A percentile compares a stretch with the other conserved stretches of the same genome.
These are phyloP conservation scores for Codiaeum variegatum DNA, from an alignment of 441 rosid species.

Conservation along the genomic window DNA sequence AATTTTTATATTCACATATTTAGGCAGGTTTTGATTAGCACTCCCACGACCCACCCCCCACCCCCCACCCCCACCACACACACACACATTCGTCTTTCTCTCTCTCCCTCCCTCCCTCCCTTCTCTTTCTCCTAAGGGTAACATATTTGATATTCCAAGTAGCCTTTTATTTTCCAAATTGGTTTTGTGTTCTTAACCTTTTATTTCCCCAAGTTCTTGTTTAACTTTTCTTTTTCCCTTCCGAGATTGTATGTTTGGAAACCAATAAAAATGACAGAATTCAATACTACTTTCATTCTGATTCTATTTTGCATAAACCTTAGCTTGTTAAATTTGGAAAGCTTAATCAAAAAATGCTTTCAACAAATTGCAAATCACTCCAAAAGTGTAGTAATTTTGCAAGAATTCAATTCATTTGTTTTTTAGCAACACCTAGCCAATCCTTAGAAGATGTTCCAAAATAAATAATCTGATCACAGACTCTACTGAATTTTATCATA, in stretches of 20 bases:
- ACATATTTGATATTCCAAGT: not conserved
- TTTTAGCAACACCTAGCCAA: not conserved
- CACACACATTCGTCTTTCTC: too few relatives aligned
- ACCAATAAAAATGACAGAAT: not conserved
- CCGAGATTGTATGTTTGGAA: not conserved
- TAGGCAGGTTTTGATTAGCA: not conserved
- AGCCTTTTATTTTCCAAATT: not conserved
- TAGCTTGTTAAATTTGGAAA: too few relatives aligned
- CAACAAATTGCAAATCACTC: not conserved
- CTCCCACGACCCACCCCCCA: too few relatives aligned
- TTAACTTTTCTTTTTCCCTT: not conserved
- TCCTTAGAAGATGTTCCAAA: not conserved
- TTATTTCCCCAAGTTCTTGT: not conserved
- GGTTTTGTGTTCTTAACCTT: not conserved
- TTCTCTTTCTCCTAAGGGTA: not conserved
- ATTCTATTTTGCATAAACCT: not conserved
- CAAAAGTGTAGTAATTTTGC: not conserved
- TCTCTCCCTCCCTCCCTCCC: too few relatives aligned
- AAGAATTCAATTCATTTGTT: not conserved
- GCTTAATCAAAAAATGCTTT: not conserved
- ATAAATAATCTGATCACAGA: not conserved
- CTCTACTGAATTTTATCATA: not conserved
- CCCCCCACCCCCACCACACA: too few relatives aligned
- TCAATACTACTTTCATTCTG: not conserved
- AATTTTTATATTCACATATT: not conserved